These are phyloP conservation scores for Candida caryicola DNA, from an alignment of 805 yeast species.

Conservation along the genomic window DNA sequence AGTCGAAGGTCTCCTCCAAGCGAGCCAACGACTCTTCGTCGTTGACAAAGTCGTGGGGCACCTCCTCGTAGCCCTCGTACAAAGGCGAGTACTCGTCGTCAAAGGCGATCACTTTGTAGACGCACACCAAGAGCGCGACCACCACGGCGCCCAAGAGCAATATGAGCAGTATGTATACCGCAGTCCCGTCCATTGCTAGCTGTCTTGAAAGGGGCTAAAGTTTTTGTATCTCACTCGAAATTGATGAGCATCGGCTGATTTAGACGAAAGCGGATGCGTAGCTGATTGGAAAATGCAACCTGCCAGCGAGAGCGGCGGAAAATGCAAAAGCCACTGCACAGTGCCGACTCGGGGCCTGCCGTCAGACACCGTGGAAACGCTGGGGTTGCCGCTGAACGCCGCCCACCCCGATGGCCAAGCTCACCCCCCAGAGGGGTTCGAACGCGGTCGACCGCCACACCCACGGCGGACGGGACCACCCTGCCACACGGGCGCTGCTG, in stretches of 20 bases:
- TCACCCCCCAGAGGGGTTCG: no score
- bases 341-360: no score
- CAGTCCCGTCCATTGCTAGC: not conserved
- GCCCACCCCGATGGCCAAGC: no score
- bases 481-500: no score
- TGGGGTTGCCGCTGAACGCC: no score
- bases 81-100: constrained; percentile 5
- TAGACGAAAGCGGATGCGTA: not conserved
- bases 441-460: no score
- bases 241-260: constrained; percentile 2
- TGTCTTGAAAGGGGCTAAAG: no score
- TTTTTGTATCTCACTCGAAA: constrained; percentile 4
- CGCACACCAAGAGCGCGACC: not conserved
- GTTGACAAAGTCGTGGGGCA: constrained; percentile 39
- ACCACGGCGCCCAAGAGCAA: not conserved
- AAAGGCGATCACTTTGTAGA: not conserved
- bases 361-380: no score
- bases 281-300: no score
- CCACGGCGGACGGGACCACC: no score
- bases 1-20: constrained; percentile 37
- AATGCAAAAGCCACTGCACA: no score
- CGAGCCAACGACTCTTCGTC: constrained; percentile 37
- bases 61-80: constrained; percentile 10
- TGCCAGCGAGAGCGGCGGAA: no score
- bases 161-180: not conserved